These are phyloP conservation scores for Solioccasus polychromus DNA, from an alignment of 768 basidiomycete genomes.

Conservation along the genomic window DNA sequence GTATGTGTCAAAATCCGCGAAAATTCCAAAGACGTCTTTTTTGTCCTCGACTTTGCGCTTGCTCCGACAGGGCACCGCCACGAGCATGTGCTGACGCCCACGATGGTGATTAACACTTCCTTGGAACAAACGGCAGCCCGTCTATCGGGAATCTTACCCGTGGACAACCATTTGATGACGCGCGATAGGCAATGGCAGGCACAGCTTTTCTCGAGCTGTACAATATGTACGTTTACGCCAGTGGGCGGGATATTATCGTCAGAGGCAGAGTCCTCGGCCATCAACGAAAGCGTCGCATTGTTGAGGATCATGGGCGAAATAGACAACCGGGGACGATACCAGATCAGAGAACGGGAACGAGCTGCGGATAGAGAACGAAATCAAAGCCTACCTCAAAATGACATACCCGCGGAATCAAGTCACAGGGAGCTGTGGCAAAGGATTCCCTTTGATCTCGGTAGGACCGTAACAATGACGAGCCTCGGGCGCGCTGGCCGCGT, in stretches of 20 bases:
- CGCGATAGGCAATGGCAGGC: slow-evolving; percentile 59
- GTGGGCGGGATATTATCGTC: slow-evolving; percentile 16
- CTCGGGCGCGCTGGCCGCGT: background rate
- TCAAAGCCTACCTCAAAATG: background rate
- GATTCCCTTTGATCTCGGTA: background rate
- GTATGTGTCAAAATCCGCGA: slow-evolving; percentile 41
- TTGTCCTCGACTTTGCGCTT: slow-evolving; percentile 62
- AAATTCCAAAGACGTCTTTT: slow-evolving; percentile 38
- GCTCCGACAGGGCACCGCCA: slow-evolving; percentile 39
- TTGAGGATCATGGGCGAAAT: slow-evolving; percentile 40
- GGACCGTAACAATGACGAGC: background rate
- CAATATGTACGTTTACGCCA: slow-evolving; percentile 53
- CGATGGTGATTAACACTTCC: slow-evolving; percentile 50
- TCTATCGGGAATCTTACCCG: slow-evolving; percentile 43
- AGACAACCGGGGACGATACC: slow-evolving; percentile 30
- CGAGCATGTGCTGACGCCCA: slow-evolving; percentile 35
- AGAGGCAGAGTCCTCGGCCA: slow-evolving; percentile 27
- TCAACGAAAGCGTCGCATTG: slow-evolving; percentile 48
- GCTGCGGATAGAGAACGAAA: background rate
- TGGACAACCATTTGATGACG: slow-evolving; percentile 42
- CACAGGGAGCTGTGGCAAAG: background rate
- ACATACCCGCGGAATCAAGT: slow-evolving; percentile 1
- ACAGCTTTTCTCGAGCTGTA: slow-evolving; percentile 55
- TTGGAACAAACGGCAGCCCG: slow-evolving; percentile 43
- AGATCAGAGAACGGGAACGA: background rate